A percentile compares a stretch with the other conserved stretches of the same genome.
Evolutionary conservation across 371 early-diverging fungal genomes (phyloP).

Genomic region (Rhizomucor pusillus): DNA sequence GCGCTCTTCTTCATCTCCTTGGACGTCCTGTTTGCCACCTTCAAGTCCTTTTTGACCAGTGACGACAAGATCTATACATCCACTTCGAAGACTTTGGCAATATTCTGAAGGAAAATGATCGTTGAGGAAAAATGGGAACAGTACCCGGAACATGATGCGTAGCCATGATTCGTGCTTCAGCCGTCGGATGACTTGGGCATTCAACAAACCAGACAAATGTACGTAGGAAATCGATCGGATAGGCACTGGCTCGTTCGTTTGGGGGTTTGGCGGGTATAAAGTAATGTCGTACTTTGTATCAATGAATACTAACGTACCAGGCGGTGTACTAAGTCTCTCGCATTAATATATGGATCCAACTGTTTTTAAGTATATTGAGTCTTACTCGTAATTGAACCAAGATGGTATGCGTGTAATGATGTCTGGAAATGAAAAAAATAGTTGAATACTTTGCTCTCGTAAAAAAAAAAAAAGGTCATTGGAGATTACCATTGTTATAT

Average conservation of each 20-base stretch:
- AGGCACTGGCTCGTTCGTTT: conserved; percentile 53
- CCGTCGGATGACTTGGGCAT: conserved; percentile 49
- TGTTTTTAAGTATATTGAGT: background rate
- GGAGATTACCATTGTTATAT: conserved; percentile 47
- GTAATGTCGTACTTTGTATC: conserved; percentile 51
- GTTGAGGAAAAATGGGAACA: conserved; percentile 58
- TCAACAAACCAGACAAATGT: conserved; percentile 57
- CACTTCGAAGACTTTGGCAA: conserved; percentile 39
- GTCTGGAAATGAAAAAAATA: conserved; percentile 17
- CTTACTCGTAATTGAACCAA: conserved; percentile 17
- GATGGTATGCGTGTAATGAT: conserved; percentile 44
- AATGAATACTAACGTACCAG: conserved; percentile 59
- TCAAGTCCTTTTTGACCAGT: background rate
- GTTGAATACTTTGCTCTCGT: background rate
- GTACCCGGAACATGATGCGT: conserved; percentile 48
- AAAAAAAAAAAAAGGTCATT: background rate
- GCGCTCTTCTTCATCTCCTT: background rate
- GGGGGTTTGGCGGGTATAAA: conserved; percentile 58
- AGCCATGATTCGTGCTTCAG: conserved; percentile 47
- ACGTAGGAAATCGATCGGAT: conserved; percentile 56
- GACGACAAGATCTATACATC: background rate
- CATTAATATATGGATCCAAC: background rate
- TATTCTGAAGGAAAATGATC: conserved; percentile 63
- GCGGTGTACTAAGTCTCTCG: conserved; percentile 44
- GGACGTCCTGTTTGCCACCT: background rate